These are phyloP conservation scores for Arthrobotrys entomopaga DNA, from an alignment of 2,329 filamentous ascomycete genomes.

Conservation along the genomic window DNA sequence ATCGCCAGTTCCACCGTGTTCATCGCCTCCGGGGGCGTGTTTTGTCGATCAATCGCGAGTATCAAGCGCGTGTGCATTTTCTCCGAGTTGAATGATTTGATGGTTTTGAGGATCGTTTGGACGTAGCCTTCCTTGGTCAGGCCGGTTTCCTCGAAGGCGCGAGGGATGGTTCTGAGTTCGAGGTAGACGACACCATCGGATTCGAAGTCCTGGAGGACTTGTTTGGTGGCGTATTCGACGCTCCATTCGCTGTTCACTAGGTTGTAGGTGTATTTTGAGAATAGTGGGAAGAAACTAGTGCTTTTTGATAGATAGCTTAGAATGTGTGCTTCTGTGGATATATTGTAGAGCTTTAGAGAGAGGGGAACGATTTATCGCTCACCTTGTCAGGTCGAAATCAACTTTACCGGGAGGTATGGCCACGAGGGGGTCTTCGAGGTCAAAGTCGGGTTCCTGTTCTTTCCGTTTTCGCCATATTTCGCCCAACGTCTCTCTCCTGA, in stretches of 20 bases:
- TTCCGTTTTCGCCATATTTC: conserved; percentile 76
- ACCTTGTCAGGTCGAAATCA: conserved; percentile 76
- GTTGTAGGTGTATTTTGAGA: conserved; percentile 81
- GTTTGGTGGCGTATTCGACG: conserved; percentile 71
- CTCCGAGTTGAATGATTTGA: conserved; percentile 66
- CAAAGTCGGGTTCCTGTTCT: conserved; percentile 65
- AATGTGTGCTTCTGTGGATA: not conserved
- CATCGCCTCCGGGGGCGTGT: conserved; percentile 69
- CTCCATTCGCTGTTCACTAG: conserved; percentile 73
- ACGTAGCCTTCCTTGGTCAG: conserved; percentile 75
- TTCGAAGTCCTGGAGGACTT: conserved; percentile 74
- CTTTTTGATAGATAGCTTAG: not conserved
- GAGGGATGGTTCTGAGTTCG: conserved; percentile 82
- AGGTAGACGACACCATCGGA: conserved; percentile 79
- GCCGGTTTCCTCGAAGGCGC: conserved; percentile 67
- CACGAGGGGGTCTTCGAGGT: conserved; percentile 74
- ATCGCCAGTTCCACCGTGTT: conserved; percentile 73
- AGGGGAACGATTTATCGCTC: conserved; percentile 60
- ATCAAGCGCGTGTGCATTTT: conserved; percentile 73
- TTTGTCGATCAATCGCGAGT: conserved; percentile 77
- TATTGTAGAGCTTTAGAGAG: not conserved
- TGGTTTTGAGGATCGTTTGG: conserved; percentile 72
- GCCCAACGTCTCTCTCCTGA: conserved; percentile 77
- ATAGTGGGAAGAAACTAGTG: conserved; percentile 75
- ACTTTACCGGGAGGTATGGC: conserved; percentile 77